phyloP scores from a whole-genome alignment of 164 flowering plant genomes.

The Tetrastigma voinierianum region DNA sequence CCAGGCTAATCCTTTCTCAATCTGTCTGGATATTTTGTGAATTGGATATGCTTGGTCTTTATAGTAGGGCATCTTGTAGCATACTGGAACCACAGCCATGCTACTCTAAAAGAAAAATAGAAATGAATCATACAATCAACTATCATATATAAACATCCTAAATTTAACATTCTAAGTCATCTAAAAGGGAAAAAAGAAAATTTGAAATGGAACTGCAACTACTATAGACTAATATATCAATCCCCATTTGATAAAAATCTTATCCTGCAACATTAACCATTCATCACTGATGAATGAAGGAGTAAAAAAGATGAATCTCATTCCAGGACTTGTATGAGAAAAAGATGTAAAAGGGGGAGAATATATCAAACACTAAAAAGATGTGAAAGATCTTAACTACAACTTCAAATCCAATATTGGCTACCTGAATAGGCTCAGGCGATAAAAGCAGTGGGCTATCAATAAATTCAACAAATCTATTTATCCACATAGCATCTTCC shows the following conservation, averaged over 20 bases:
- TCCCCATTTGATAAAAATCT: neutral
- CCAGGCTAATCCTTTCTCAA: slow-evolving; percentile 8
- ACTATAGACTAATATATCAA: neutral
- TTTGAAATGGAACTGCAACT: neutral
- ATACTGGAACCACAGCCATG: slow-evolving; percentile 41
- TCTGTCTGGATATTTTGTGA: slow-evolving; percentile 12
- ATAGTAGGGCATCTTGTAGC: slow-evolving; percentile 26
- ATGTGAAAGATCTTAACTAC: no score
- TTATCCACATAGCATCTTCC: no score
- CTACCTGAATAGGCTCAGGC: no score
- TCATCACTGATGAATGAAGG: neutral
- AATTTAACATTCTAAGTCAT: neutral
- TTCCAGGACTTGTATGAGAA: neutral
- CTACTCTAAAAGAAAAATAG: slow-evolving; percentile 16
- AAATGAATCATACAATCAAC: slow-evolving; percentile 6
- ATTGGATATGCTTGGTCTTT: slow-evolving; percentile 19
- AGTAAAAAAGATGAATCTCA: neutral
- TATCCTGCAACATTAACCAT: neutral
- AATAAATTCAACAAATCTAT: no score
- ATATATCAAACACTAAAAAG: neutral
- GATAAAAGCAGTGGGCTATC: no score
- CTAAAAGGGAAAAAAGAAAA: neutral
- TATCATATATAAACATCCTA: neutral
- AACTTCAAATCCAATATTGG: no score
- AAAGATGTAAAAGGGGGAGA: neutral